Base-by-base conservation (phyloP, 768 basidiomycete genomes). In the Amanita subjunquillea region DNA sequence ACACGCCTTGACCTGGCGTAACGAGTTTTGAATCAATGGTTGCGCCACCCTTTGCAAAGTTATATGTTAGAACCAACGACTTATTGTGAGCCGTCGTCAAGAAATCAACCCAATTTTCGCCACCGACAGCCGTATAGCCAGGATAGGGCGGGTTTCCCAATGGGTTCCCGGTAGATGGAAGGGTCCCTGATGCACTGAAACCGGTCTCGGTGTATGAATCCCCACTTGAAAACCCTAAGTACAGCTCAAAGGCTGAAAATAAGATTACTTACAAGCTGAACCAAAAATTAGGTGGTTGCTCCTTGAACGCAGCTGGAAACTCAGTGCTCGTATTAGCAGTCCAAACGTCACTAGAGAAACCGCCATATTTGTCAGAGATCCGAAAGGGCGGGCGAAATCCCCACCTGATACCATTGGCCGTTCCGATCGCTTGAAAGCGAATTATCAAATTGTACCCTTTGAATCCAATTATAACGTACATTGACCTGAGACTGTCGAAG, bases 21-120 rank as follows among this genome's bases (percentile, higher is more conserved):
- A 85, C 82, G 32, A 85, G 72, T 29, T 58, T 70, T 5, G 75
- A 67, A 57, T 85, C 73, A 55, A 84, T 83, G 27, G 82, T 83
- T 22, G 82, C 84, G 7, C 76, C 84, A 22, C 83, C 79, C 51
- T 76, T 80, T 0, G 84, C 85, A 55, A 78, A 79, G 66, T 85
- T 79, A 63, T 81, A 86, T 0, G 79, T 81, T 58, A 79, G 68
- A 39, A 81, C 50, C 9, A 72, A 60, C 6, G 80, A 77, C 38
- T 67, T 72, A 68, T 83, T 84, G 68, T 74, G 73, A 20, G 69
- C 64, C 1, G 71, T 68, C 0, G 79, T 79, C 52, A 72, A 66
- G 54, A 71, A 74, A 58, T 79, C 81, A 51, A 83, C 74, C 78
- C 78, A 84, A 64, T 82, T 82, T 36, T 69, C 67, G 6, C 80